Conservation (phyloP, 306 rosid genomes). For the Lathyrus aphaca region DNA sequence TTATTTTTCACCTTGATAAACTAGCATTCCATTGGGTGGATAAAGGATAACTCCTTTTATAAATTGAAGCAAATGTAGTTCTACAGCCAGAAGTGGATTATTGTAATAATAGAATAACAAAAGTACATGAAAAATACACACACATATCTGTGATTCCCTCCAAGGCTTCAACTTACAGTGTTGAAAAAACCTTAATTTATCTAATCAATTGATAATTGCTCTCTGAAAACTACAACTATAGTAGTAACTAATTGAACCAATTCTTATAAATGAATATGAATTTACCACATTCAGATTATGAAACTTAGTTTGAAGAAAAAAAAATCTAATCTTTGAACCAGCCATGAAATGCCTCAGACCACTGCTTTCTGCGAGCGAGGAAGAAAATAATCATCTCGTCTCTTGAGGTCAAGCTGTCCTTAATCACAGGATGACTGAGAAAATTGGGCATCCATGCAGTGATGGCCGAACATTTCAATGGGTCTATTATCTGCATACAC, state of each 20-base stretch:
- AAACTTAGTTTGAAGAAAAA: background rate
- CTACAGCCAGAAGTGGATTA: background rate
- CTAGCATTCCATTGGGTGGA: too few relatives aligned
- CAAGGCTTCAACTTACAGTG: background rate
- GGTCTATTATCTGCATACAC: conserved; percentile 43
- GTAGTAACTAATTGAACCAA: background rate
- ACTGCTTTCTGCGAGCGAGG: conserved; percentile 23
- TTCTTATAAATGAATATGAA: background rate
- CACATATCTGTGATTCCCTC: background rate
- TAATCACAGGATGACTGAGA: conserved; percentile 46
- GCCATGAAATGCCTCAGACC: conserved; percentile 13
- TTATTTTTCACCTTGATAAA: too few relatives aligned
- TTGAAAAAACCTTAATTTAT: background rate
- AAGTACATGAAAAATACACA: background rate
- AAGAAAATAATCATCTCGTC: conserved; percentile 47
- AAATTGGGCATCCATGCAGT: conserved; percentile 46
- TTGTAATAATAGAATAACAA: background rate
- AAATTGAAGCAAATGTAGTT: background rate
- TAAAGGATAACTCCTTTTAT: background rate
- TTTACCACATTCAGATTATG: background rate
- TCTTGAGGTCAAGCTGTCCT: conserved; percentile 50
- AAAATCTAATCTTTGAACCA: conserved; percentile 26
- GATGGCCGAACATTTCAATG: conserved; percentile 42
- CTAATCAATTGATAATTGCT: background rate
- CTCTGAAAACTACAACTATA: background rate